Evolutionary conservation across 2,329 filamentous ascomycete genomes (phyloP).

Genomic region (Talaromyces sp.): DNA sequence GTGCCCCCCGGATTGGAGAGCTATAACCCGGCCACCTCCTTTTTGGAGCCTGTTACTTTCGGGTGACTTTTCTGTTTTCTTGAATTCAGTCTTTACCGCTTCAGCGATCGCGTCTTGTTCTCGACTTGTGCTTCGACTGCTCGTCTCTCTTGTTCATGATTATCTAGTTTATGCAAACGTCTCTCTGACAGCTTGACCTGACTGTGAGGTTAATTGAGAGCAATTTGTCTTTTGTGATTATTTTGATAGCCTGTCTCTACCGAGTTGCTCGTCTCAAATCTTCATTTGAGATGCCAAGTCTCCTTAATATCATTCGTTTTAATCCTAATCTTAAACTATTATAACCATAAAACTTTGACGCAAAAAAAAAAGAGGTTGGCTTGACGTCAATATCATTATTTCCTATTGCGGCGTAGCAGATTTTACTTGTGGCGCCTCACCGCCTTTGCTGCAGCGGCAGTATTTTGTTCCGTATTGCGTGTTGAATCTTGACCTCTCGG

Average conservation of each 20-base stretch:
- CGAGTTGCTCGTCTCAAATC: constrained; percentile 3
- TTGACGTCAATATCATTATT: not conserved
- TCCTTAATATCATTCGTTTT: not conserved
- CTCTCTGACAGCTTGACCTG: not conserved
- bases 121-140: not conserved
- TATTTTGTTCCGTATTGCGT: not conserved
- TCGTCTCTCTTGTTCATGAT: not conserved
- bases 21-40: not conserved
- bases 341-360: not conserved
- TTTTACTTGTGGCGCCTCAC: not conserved
- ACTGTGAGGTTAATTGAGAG: not conserved
- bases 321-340: not conserved
- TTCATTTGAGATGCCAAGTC: not conserved
- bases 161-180: not conserved
- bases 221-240: constrained; percentile 1
- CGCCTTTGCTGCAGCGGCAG: not conserved
- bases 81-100: not conserved
- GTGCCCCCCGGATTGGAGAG: constrained; percentile 59
- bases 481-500: not conserved
- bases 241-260: constrained; percentile 13
- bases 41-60: not conserved
- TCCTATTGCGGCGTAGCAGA: not conserved
- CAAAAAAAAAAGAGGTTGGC: not conserved
- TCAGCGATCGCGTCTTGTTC: not conserved
- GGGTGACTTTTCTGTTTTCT: constrained; percentile 1